Evolutionary conservation across 257 asterid species (phyloP).

Genomic region (Nicotiana benthamiana): DNA sequence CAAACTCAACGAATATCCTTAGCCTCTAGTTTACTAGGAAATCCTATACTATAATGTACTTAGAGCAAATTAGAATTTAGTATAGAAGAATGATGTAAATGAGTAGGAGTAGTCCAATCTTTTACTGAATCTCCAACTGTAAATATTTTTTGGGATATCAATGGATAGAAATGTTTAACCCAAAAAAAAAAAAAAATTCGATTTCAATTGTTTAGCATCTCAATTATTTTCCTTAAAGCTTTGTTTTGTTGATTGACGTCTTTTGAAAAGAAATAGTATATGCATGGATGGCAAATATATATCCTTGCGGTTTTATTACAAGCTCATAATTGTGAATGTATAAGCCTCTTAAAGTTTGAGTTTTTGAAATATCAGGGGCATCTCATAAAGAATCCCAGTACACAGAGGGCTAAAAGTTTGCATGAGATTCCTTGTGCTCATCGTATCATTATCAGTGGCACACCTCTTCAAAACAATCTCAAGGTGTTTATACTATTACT

Average conservation of each 20-base stretch:
- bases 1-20: too few relatives aligned
- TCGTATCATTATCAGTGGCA: conserved; percentile 90
- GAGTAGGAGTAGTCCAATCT: too few relatives aligned
- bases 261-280: not conserved
- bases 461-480: conserved; percentile 93
- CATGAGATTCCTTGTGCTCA: conserved; percentile 80
- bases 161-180: too few relatives aligned
- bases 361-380: conserved; percentile 51
- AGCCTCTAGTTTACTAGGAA: too few relatives aligned
- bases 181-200: too few relatives aligned
- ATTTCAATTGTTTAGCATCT: not conserved
- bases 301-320: not conserved
- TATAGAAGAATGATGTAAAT: too few relatives aligned
- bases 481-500: conserved; percentile 43
- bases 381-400: conserved; percentile 92
- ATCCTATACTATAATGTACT: too few relatives aligned
- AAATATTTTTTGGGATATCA: too few relatives aligned
- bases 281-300: not conserved
- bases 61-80: too few relatives aligned
- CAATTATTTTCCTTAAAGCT: not conserved
- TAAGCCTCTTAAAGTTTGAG: not conserved
- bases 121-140: too few relatives aligned
- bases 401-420: conserved; percentile 97
- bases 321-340: not conserved
- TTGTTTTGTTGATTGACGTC: not conserved